Base-by-base conservation (phyloP, 225 moss, liverwort and hornwort genomes). In the Polytrichum formosum region DNA sequence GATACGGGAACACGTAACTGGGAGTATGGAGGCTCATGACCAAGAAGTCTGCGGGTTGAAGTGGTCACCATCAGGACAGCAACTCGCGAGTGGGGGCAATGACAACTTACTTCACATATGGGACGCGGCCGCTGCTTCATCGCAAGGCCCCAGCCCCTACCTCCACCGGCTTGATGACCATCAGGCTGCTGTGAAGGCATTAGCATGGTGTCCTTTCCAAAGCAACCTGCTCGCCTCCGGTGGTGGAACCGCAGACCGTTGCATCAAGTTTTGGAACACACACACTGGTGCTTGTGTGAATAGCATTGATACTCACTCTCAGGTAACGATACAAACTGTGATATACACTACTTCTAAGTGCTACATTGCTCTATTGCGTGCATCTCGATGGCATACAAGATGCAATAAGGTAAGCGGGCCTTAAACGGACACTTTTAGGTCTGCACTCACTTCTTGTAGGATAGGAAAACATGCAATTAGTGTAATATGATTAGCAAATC, bases 261-360 rank as follows among this genome's bases (percentile, higher is more conserved):
- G 97, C 88, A 98, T 98, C 67, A 98, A 98, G 73, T 98, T 98
- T 61, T 98, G 97, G 94, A 98, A 98, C 60, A 92, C 94, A 6
- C 92, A 91, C 37, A 98, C 97, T 8, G 97, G 97, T 28, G 90
- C 87, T 21, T 98, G 97, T 74, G 63, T 94, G 0, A 98, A 98
- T 74, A 98, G 97, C 70, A 91, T 98, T 53, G 97, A 98, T 33
- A 98, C 94, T 9, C 89, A 93, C 16, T 96, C 96, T 56, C 97
- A 98, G 88, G 87, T 87, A 55, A 21, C 7, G 8, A 46, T 46
- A 46, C 13, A 16, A 4, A 46, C 16, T 46, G 46, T 46, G 13
- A 46, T 46, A 46, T 16, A 46, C 46, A 46, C 46, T 16, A 46
- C 46, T 46, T 46, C 46, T 46, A 46, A 13, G 13, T 46, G 46